A percentile compares a stretch with the other conserved stretches of the same genome.
These are phyloP conservation scores for Phlebiopsis flavidoalba DNA, from an alignment of 768 basidiomycete genomes.

Conservation along the genomic window DNA sequence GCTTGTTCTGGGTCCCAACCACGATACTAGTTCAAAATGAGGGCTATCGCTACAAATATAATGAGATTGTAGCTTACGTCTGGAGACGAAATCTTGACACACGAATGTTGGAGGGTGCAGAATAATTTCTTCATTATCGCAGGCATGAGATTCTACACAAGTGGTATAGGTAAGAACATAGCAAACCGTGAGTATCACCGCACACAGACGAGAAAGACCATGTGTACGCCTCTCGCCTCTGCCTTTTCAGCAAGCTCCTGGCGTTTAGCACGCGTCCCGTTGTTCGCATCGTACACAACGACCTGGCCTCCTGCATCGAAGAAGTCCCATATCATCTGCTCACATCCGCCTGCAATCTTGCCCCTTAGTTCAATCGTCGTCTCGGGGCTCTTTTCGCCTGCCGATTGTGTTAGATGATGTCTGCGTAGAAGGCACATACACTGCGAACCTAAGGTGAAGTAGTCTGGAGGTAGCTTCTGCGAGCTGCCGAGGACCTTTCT, in stretches of 20 bases:
- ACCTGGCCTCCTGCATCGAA: conserved; percentile 89
- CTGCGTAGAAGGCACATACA: not conserved
- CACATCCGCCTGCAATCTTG: conserved; percentile 76
- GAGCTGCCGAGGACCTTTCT: conserved; percentile 86
- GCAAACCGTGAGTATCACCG: not conserved
- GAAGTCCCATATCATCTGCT: conserved; percentile 84
- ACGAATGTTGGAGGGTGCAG: conserved; percentile 90
- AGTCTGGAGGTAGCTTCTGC: conserved; percentile 84
- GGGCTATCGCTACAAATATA: not conserved
- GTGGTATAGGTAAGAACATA: not conserved
- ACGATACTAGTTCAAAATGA: conserved; percentile 59
- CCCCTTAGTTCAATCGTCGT: conserved; percentile 73
- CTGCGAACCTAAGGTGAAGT: conserved; percentile 73
- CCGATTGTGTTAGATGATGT: not conserved
- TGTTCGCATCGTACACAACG: conserved; percentile 98
- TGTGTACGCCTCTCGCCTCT: conserved; percentile 81
- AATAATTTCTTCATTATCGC: conserved; percentile 90
- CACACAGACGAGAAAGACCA: conserved; percentile 71
- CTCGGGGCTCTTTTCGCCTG: conserved; percentile 72
- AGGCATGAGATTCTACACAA: conserved; percentile 73
- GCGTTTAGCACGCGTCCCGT: conserved; percentile 66
- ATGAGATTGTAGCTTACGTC: conserved; percentile 55
- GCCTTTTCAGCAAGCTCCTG: conserved; percentile 80
- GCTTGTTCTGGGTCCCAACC: conserved; percentile 92
- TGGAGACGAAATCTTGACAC: conserved; percentile 97